Conservation (phyloP, 441 rosid genomes). For the California macrophylla region DNA sequence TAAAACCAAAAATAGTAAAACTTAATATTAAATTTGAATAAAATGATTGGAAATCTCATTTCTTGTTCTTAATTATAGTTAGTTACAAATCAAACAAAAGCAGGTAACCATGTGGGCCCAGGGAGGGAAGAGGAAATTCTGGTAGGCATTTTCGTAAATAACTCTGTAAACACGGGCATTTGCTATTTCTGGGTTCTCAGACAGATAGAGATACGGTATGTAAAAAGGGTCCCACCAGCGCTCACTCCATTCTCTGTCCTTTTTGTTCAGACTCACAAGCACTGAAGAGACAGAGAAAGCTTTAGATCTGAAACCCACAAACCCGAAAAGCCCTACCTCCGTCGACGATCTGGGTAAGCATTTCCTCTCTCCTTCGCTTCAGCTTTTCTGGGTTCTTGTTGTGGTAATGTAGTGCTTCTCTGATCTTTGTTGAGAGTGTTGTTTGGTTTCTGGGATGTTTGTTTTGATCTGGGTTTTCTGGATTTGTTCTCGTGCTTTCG, state of each 20-base stretch:
- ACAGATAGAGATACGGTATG: constrained; percentile 4
- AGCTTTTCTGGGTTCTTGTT: neutral
- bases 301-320: constrained; percentile 39
- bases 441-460: constrained; percentile 13
- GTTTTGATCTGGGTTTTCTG: constrained; percentile 9
- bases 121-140: no score
- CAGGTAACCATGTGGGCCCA: no score
- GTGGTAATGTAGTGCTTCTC: constrained; percentile 11
- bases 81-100: no score
- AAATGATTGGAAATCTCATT: no score
- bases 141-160: constrained; percentile 30
- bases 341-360: constrained; percentile 30
- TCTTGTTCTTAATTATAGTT: no score
- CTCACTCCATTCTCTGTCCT: constrained; percentile 15
- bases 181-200: neutral
- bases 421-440: constrained; percentile 10
- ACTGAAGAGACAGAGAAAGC: constrained; percentile 4
- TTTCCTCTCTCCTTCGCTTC: constrained; percentile 3
- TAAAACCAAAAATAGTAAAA: no score
- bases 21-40: no score
- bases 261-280: constrained; percentile 12
- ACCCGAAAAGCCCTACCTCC: constrained; percentile 15
- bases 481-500: constrained; percentile 15
- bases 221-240: constrained; percentile 24
- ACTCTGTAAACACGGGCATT: constrained; percentile 20